Evolutionary conservation across 2,329 filamentous ascomycete species (phyloP), one percentile per base, ranked within the genome.

Genomic region (Helotiales sp.): DNA sequence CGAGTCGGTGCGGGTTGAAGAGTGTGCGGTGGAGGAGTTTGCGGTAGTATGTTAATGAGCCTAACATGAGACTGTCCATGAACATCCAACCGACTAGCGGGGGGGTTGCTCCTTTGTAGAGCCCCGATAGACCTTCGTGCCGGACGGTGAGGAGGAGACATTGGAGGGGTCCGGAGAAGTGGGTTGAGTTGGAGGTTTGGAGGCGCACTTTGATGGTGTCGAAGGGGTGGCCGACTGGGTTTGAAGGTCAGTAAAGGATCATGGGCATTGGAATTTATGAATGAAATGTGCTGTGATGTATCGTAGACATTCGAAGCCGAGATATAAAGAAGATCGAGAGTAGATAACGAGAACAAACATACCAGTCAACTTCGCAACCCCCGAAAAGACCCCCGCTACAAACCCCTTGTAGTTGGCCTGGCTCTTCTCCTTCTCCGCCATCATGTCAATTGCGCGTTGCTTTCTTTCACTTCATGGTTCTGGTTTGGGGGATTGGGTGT

Each of bases 51-150:
- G 92, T 97, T 72, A 99, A 83, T 20, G 92, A 96, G 49, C 96
- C 96, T 37, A 98, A 17, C 94, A 98, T 97, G 67, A 90, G 78
- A 49, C 83, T 86, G 82, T 99, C 96, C 95, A 98, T 98, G 76
- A 96, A 93, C 91, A 98, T 97, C 96, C 96, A 98, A 74, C 96
- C 96, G 61, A 97, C 88, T 58, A 98, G 84, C 61, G 96, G 96
- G 64, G 95, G 95, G 30, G 92, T 93, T 11, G 93, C 93, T 75
- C 95, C 94, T 82, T 98, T 99, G 85, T 98, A 99, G 49, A 99
- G 83, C 2, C 93, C 96, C 60, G 85, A 81, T 55, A 96, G 81
- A 57, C 95, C 95, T 80, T 99, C 96, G 77, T 93, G 91, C 68
- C 91, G 88, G 30, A 98, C 72, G 10, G 96, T 99, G 78, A 95